Percentiles rank a stretch among this genome's conserved stretches.
These are phyloP conservation scores for Alternaria dauci DNA, from an alignment of 2,329 filamentous ascomycete species.

Conservation along the genomic window DNA sequence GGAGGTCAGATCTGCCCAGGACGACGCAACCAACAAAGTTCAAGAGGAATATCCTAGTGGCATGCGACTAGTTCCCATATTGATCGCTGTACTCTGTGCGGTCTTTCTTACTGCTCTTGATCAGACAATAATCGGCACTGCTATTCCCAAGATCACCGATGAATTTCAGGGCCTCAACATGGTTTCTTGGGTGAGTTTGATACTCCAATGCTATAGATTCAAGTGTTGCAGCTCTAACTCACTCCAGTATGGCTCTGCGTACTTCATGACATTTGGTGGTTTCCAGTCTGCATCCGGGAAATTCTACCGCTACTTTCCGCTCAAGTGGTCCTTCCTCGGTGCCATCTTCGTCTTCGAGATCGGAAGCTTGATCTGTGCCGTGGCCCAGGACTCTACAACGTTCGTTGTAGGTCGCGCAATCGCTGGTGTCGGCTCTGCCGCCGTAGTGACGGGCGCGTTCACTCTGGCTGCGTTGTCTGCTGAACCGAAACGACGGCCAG, in stretches of 20 bases:
- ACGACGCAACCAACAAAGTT: background rate
- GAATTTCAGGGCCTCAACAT: slow-evolving; percentile 32
- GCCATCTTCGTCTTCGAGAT: slow-evolving; percentile 61
- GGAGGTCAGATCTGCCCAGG: background rate
- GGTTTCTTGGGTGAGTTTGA: slow-evolving; percentile 29
- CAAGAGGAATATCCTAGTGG: slow-evolving; percentile 4
- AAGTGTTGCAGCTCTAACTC: background rate
- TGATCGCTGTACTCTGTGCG: slow-evolving; percentile 19
- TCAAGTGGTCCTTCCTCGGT: slow-evolving; percentile 49
- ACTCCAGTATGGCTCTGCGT: slow-evolving; percentile 41
- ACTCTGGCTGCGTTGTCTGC: slow-evolving; percentile 55
- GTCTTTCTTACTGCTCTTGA: slow-evolving; percentile 1
- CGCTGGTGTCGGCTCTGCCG: slow-evolving; percentile 50
- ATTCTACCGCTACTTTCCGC: slow-evolving; percentile 56
- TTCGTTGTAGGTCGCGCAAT: slow-evolving; percentile 54
- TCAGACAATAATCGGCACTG: slow-evolving; percentile 37
- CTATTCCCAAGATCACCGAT: slow-evolving; percentile 41
- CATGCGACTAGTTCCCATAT: background rate
- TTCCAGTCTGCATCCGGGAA: slow-evolving; percentile 59
- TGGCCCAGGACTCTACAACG: slow-evolving; percentile 45
- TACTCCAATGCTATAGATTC: no score
- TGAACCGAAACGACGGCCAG: slow-evolving; percentile 52
- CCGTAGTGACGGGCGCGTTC: slow-evolving; percentile 44
- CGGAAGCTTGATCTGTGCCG: slow-evolving; percentile 63
- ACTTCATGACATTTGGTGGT: slow-evolving; percentile 54